Evolutionary conservation across 2,329 filamentous ascomycete species (phyloP), one percentile per base, ranked within the genome.

Genomic region (Onygenales sp.): DNA sequence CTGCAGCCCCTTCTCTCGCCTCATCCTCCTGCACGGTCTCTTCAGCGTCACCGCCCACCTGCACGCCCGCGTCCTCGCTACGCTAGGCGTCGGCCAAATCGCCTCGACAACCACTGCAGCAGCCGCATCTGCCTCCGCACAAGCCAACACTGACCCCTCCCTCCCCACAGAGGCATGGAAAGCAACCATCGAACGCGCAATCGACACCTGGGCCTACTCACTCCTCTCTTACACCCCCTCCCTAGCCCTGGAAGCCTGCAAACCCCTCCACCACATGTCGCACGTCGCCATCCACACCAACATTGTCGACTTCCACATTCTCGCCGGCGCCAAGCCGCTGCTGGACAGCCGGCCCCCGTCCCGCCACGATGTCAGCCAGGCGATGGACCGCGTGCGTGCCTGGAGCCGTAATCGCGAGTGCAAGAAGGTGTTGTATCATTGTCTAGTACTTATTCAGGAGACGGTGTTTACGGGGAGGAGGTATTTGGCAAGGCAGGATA

Each of bases 121-220:
- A 4, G 46, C 51, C n/a, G 46, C 45, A 11, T 48, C 43, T 13
- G n/a, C 50, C n/a, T 47, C 51, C 11, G 54, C 56, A 9, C 39
- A 50, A 6, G 52, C 52, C 7, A 43, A 56, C 27, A 53, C 56
- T 17, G 44, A 57, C 11, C 49, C 55, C 21, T 17, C 48, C 2
- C 46, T 45, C 32, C 47, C 57, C 1, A 56, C 56, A n/a, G 62
- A 64, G 42, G 55, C 54, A 7, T 63, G 62, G 62, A 60, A 59
- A 49, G 60, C 62, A n/a, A 62, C 59, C 2, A 39, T 64, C 21
- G 61, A 63, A 31, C 56, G 54, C 3, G 62, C 62, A 7, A 59
- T 64, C 31, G 62, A 64, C 31, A 63, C 61, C 7, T 64, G 62
- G 62, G 63, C 62, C 5, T 63, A 61, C 49, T 64, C 57, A 6